phyloP scores from a whole-genome alignment of 1,284 basidiomycete species.

The Pterula multifida region DNA sequence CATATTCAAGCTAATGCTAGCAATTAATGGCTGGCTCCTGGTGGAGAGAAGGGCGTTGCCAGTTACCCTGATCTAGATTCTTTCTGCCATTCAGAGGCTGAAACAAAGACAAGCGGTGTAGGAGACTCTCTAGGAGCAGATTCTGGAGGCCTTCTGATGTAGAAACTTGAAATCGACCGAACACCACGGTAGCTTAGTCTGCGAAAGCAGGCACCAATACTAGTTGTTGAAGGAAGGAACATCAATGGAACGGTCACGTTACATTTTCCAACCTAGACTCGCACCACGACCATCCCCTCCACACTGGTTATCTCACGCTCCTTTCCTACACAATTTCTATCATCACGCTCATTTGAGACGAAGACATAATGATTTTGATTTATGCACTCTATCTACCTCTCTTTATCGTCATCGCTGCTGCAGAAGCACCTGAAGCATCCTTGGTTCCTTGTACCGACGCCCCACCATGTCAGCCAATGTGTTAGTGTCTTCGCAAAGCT shows the following conservation, averaged over 20 bases:
- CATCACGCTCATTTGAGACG: background rate
- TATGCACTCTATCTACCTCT: background rate
- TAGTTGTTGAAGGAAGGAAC: background rate
- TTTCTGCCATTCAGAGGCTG: constrained; percentile 26
- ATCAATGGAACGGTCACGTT: background rate
- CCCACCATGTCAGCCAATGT: background rate
- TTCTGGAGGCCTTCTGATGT: constrained; percentile 25
- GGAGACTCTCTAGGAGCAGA: constrained; percentile 34
- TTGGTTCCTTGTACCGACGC: background rate
- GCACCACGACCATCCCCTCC: background rate
- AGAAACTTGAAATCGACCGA: constrained; percentile 16
- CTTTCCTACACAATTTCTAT: background rate
- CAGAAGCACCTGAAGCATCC: background rate
- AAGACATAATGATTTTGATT: background rate
- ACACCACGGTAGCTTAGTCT: background rate
- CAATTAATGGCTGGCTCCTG: background rate
- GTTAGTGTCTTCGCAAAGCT: too few species aligned
- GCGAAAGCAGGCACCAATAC: background rate
- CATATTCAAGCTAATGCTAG: constrained; percentile 22
- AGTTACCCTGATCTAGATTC: constrained; percentile 22
- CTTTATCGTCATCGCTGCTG: background rate
- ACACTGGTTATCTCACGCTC: background rate
- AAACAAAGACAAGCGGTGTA: constrained; percentile 40
- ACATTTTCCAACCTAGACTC: background rate
- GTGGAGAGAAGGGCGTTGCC: constrained; percentile 11